Evolutionary conservation across 805 yeast genomes (phyloP).

Genomic region (Millerozyma acaciae): DNA sequence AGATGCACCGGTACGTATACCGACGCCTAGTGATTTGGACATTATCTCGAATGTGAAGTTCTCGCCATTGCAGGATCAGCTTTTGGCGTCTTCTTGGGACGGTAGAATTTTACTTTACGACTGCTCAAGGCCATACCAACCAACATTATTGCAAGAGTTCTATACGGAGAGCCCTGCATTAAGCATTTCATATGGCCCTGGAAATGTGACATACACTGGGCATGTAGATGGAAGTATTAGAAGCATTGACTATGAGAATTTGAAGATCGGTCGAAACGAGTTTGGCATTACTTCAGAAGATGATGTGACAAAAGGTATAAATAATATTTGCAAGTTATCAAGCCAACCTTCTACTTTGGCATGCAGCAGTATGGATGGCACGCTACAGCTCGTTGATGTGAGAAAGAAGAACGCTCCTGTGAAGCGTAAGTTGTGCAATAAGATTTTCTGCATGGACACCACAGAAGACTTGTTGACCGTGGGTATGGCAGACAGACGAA

Average conservation of each 20-base stretch:
- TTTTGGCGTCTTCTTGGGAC: constrained; percentile 60
- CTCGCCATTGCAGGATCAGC: constrained; percentile 29
- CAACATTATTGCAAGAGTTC: constrained; percentile 10
- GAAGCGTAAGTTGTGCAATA: constrained; percentile 26
- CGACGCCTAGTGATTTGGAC: constrained; percentile 30
- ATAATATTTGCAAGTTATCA: constrained; percentile 25
- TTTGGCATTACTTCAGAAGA: constrained; percentile 5
- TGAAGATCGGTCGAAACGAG: constrained; percentile 10
- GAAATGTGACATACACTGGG: constrained; percentile 41
- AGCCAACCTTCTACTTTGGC: constrained; percentile 31
- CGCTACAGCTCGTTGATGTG: constrained; percentile 46
- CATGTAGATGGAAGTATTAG: constrained; percentile 53
- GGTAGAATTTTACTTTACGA: constrained; percentile 44
- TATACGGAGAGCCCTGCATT: constrained; percentile 19
- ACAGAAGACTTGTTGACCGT: constrained; percentile 43
- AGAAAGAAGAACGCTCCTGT: constrained; percentile 13
- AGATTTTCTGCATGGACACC: constrained; percentile 62
- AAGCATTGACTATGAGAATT: constrained; percentile 48
- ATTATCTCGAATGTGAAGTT: constrained; percentile 41
- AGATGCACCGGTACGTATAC: constrained; percentile 12
- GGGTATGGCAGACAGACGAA: constrained; percentile 49
- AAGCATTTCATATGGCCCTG: constrained; percentile 24
- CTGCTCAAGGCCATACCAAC: constrained; percentile 15
- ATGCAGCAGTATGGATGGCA: constrained; percentile 63
- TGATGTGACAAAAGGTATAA: constrained; percentile 28